phyloP scores from a whole-genome alignment of 2,329 filamentous ascomycete species.

The Endothia cerciana region DNA sequence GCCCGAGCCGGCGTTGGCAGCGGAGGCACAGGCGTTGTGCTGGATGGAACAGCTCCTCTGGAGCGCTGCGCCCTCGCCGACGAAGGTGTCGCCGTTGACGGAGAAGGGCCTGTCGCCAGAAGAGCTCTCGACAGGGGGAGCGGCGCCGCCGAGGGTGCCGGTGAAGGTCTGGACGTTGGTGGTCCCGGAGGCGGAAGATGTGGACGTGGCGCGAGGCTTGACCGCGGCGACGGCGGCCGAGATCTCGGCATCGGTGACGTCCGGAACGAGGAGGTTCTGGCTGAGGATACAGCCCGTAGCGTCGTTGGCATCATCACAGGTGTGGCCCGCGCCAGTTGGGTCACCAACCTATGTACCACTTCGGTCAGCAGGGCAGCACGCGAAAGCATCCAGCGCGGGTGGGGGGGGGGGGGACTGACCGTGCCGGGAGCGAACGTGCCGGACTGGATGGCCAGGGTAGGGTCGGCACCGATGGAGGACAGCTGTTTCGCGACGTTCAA shows the following conservation, averaged over 20 bases:
- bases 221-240: conserved; percentile 49
- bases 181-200: conserved; percentile 28
- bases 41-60: conserved; percentile 54
- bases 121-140: conserved; percentile 47
- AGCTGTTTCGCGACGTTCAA: conserved; percentile 47
- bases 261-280: conserved; percentile 57
- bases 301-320: conserved; percentile 55
- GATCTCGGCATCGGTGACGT: conserved; percentile 58
- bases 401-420: conserved; percentile 3
- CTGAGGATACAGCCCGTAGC: conserved; percentile 60
- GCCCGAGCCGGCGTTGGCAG: conserved; percentile 49
- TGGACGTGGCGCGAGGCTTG: conserved; percentile 13
- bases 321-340: conserved; percentile 55
- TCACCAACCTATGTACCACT: conserved; percentile 38
- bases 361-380: background rate
- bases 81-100: conserved; percentile 61
- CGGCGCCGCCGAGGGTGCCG: conserved; percentile 45
- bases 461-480: conserved; percentile 45
- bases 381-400: too few species aligned
- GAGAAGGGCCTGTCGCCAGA: conserved; percentile 47
- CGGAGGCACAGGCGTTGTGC: conserved; percentile 54
- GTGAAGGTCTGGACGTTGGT: conserved; percentile 52
- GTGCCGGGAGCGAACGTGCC: conserved; percentile 48
- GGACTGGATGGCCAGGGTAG: conserved; percentile 44
- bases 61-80: conserved; percentile 49